phyloP scores from a whole-genome alignment of 306 rosid species.

The Prunus kanzakura region DNA sequence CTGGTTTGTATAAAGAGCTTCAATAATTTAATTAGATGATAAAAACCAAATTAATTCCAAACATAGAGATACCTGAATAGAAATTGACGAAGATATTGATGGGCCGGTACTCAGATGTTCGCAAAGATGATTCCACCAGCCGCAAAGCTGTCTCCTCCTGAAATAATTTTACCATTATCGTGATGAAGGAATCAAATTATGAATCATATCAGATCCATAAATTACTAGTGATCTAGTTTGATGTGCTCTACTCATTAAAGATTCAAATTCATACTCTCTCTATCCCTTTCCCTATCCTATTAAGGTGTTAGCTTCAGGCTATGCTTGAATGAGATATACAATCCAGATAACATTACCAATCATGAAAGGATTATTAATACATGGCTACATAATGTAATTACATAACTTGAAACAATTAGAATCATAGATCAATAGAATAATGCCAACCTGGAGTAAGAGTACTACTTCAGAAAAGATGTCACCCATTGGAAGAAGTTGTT shows the following conservation, averaged over 20 bases:
- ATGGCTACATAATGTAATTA: no score
- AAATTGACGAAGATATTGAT: conserved; percentile 72
- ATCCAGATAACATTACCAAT: background rate
- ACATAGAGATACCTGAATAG: conserved; percentile 64
- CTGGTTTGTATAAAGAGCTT: no score
- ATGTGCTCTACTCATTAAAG: background rate
- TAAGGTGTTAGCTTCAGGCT: background rate
- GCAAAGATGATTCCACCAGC: conserved; percentile 60
- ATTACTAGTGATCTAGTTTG: background rate
- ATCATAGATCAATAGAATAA: background rate
- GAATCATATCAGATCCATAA: background rate
- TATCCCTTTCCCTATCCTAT: background rate
- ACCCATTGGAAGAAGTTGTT: conserved; percentile 92
- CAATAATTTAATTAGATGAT: background rate
- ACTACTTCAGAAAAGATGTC: conserved; percentile 82
- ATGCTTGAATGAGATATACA: background rate
- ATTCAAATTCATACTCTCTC: background rate
- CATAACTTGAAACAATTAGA: background rate
- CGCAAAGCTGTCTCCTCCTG: conserved; percentile 94
- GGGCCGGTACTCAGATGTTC: conserved; percentile 80
- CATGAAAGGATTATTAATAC: background rate
- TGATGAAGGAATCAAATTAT: background rate
- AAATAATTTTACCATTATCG: conserved; percentile 21
- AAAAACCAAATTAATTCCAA: background rate
- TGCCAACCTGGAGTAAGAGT: conserved; percentile 79